A percentile compares a stretch with the other conserved stretches of the same genome.
Evolutionary conservation across 2,329 filamentous ascomycete species (phyloP).

Genomic region (Neurospora crassa): DNA sequence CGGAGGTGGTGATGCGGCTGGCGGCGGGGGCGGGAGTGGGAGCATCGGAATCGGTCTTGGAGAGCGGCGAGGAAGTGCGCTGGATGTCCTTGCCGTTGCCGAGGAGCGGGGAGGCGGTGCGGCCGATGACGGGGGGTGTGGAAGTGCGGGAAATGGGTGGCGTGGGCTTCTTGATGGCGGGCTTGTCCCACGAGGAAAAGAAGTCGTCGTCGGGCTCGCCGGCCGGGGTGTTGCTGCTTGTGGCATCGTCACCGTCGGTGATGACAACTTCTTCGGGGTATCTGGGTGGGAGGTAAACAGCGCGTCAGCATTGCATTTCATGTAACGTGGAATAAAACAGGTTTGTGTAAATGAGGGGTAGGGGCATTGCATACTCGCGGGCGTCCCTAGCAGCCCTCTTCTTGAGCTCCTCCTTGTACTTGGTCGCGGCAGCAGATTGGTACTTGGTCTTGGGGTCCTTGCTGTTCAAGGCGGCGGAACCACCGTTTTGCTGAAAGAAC

Average conservation of each 20-base stretch:
- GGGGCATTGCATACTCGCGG: constrained; percentile 54
- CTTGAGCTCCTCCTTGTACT: constrained; percentile 97
- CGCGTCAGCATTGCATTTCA: neutral
- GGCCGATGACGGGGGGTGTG: constrained; percentile 72
- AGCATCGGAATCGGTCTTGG: constrained; percentile 47
- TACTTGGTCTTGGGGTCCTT: constrained; percentile 98
- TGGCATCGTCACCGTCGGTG: constrained; percentile 57
- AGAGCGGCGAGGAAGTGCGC: constrained; percentile 78
- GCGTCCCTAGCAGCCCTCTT: constrained; percentile 74
- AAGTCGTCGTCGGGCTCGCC: constrained; percentile 85
- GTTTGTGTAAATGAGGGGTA: neutral
- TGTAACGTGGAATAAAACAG: neutral
- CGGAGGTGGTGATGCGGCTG: constrained; percentile 65
- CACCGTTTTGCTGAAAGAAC: constrained; percentile 95
- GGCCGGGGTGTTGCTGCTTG: constrained; percentile 66
- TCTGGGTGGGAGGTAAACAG: constrained; percentile 33
- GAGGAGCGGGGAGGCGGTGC: constrained; percentile 84
- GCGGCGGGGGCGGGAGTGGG: constrained; percentile 37
- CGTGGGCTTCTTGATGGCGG: constrained; percentile 89
- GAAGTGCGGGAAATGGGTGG: constrained; percentile 84
- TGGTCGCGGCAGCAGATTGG: constrained; percentile 81
- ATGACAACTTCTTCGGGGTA: constrained; percentile 80
- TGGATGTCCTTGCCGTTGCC: constrained; percentile 60
- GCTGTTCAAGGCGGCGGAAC: constrained; percentile 85
- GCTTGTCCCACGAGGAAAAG: constrained; percentile 99